Evolutionary conservation across 192 early-diverging fungal genomes (phyloP).

Genomic region (Geranomyces variabilis): DNA sequence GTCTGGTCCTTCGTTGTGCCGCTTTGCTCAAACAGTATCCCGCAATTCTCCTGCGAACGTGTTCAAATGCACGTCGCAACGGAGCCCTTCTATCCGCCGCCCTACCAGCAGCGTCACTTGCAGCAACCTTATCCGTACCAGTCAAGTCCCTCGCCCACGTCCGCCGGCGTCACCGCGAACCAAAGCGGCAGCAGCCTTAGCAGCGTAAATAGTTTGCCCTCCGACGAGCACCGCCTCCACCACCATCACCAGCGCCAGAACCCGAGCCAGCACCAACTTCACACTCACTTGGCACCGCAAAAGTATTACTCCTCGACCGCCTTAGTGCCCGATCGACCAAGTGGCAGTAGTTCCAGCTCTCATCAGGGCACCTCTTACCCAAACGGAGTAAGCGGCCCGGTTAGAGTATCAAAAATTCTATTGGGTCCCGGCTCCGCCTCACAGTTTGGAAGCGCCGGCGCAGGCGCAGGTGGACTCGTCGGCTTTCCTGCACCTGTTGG

Average conservation of each 20-base stretch:
- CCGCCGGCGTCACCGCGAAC: background rate
- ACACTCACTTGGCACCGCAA: too few species aligned
- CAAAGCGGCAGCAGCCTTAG: background rate
- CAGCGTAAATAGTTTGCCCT: background rate
- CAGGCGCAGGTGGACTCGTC: background rate
- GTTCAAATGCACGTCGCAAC: constrained; percentile 21
- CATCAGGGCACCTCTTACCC: background rate
- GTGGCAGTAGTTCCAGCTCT: background rate
- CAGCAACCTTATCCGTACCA: background rate
- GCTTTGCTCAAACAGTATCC: too few species aligned
- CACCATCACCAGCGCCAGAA: background rate
- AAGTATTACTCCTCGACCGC: background rate
- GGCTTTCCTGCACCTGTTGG: background rate
- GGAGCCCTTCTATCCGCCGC: constrained; percentile 9
- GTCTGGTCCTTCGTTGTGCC: too few species aligned
- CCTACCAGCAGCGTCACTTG: constrained; percentile 16
- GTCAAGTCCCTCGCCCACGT: constrained; percentile 1
- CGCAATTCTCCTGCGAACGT: too few species aligned
- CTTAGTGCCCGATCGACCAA: background rate
- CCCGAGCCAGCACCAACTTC: too few species aligned
- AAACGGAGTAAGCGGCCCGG: background rate
- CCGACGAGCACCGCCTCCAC: background rate
- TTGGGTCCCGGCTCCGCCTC: background rate
- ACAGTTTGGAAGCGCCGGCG: background rate
- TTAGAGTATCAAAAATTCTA: background rate